phyloP scores from a whole-genome alignment of 2,329 filamentous ascomycete species.

The Aspergillus niger region DNA sequence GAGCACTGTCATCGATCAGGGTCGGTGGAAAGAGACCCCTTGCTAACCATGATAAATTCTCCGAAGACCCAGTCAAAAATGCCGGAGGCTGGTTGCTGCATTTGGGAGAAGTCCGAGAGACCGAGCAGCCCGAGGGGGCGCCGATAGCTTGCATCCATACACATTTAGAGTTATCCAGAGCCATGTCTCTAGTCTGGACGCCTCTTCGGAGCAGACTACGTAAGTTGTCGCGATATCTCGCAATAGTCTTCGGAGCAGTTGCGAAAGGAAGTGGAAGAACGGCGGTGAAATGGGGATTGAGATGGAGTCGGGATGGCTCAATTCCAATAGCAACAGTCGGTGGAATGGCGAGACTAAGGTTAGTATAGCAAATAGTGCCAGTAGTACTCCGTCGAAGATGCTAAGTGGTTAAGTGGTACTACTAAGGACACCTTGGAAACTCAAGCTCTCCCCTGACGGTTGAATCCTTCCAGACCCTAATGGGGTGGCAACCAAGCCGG shows the following conservation, averaged over 20 bases:
- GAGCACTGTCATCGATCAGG: constrained; percentile 6
- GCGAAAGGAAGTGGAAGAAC: neutral
- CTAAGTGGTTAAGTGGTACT: neutral
- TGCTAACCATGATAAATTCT: constrained; percentile 3
- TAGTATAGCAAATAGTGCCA: neutral
- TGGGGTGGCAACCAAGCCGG: neutral
- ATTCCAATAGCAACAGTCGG: neutral
- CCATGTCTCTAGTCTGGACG: neutral
- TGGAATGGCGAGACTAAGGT: neutral
- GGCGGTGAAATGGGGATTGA: neutral
- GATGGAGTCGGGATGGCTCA: neutral
- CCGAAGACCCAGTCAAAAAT: constrained; percentile 6
- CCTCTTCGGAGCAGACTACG: neutral
- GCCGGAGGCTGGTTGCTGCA: constrained; percentile 13
- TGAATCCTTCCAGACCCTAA: constrained; percentile 9
- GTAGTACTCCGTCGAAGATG: neutral
- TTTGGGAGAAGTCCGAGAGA: constrained; percentile 10
- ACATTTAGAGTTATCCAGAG: neutral
- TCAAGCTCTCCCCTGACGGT: constrained; percentile 3
- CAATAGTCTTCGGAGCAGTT: neutral
- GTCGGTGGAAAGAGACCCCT: constrained; percentile 7
- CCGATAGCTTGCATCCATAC: neutral
- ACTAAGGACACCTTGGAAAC: neutral
- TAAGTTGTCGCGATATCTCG: neutral
- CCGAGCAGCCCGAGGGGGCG: neutral